Percentiles rank a stretch among this genome's conserved stretches.
phyloP scores from a whole-genome alignment of 257 asterid species.

The Apocynum venetum region DNA sequence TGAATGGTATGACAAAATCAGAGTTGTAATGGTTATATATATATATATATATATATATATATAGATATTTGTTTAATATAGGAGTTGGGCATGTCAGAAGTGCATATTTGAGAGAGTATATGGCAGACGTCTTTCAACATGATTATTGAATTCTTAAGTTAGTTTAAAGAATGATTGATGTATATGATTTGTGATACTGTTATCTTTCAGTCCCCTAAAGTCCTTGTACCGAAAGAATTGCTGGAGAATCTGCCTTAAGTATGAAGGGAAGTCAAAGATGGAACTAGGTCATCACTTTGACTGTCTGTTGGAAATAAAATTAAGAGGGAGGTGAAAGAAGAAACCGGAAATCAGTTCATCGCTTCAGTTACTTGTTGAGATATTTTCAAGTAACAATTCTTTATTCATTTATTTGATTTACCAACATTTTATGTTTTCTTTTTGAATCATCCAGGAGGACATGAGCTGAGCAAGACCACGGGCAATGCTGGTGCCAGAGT shows the following conservation, averaged over 20 bases:
- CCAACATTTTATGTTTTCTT: not conserved
- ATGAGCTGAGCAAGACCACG: constrained; percentile 83
- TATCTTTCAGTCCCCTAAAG: too few species aligned
- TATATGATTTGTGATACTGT: too few species aligned
- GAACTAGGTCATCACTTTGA: not conserved
- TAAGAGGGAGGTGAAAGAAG: not conserved
- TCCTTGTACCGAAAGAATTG: not conserved
- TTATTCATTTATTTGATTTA: not conserved
- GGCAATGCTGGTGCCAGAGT: constrained; percentile 97
- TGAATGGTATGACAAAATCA: too few species aligned
- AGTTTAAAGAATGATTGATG: too few species aligned
- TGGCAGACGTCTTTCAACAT: too few species aligned
- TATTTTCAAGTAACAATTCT: not conserved
- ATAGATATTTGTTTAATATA: too few species aligned
- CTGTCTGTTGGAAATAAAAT: not conserved
- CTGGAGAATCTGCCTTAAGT: not conserved
- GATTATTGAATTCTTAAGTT: too few species aligned
- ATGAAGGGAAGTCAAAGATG: not conserved
- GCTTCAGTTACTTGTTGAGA: not conserved
- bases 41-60: too few species aligned
- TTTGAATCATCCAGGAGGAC: constrained; percentile 53
- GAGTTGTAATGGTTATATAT: too few species aligned
- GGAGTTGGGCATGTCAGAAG: too few species aligned
- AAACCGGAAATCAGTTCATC: not conserved
- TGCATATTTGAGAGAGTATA: too few species aligned